phyloP scores from a whole-genome alignment of 495 filamentous ascomycete species.

The Aspergillus leporis region DNA sequence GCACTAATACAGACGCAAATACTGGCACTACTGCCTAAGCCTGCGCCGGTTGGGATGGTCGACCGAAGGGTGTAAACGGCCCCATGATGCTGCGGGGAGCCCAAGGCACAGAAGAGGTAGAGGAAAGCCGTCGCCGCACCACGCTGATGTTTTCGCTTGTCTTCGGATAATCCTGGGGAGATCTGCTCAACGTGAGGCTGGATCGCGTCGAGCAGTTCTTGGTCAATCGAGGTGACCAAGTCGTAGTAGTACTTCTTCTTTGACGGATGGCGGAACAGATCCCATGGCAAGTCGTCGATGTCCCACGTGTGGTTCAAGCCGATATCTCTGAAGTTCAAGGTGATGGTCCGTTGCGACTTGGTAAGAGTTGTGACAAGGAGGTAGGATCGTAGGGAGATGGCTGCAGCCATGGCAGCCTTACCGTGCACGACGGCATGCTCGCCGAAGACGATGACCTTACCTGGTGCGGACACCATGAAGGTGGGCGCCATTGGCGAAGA shows the following conservation, averaged over 20 bases:
- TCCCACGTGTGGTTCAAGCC: conserved; percentile 86
- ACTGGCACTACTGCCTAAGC: conserved; percentile 89
- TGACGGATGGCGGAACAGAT: conserved; percentile 67
- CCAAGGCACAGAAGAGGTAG: conserved; percentile 88
- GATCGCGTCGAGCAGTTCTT: conserved; percentile 73
- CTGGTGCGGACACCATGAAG: conserved; percentile 97
- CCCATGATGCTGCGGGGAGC: conserved; percentile 71
- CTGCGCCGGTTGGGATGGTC: conserved; percentile 89
- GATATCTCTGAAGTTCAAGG: conserved; percentile 85
- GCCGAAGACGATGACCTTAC: conserved; percentile 96
- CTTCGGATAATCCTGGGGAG: conserved; percentile 60
- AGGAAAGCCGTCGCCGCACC: conserved; percentile 81
- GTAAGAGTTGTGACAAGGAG: conserved; percentile 88
- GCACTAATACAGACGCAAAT: conserved; percentile 87
- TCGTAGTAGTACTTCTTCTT: conserved; percentile 96
- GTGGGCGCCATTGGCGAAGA: conserved; percentile 68
- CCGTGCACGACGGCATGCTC: conserved; percentile 97
- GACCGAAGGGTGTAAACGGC: conserved; percentile 90
- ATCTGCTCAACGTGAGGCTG: conserved; percentile 72
- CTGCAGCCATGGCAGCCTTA: conserved; percentile 92
- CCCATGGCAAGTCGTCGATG: conserved; percentile 87
- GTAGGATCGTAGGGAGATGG: conserved; percentile 92
- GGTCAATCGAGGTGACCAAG: conserved; percentile 79
- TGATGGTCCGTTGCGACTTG: conserved; percentile 81
- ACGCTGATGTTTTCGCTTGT: conserved; percentile 76